Evolutionary conservation across 1,139 yeast species (phyloP).

Genomic region (Nadsonia commutata): DNA sequence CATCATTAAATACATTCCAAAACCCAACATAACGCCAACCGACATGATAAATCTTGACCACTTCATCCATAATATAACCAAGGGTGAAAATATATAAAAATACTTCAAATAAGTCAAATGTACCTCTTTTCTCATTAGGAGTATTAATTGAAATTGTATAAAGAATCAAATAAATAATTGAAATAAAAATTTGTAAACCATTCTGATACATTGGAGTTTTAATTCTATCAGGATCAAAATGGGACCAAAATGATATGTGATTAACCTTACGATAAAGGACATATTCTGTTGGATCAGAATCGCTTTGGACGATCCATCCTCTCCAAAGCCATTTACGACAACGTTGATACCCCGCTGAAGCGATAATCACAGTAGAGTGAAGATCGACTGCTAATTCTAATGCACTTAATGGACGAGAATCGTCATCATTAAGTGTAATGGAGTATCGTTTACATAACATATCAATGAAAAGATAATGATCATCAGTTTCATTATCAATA

Average conservation of each 20-base stretch:
- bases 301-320: conserved; percentile 78
- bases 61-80: conserved; percentile 55
- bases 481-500: conserved; percentile 46
- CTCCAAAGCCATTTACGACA: conserved; percentile 87
- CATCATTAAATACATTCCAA: conserved; percentile 68
- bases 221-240: conserved; percentile 70
- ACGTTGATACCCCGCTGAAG: conserved; percentile 70
- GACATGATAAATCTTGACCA: conserved; percentile 57
- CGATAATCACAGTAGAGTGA: conserved; percentile 65
- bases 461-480: conserved; percentile 54
- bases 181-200: conserved; percentile 49
- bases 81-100: conserved; percentile 51
- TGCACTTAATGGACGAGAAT: conserved; percentile 51
- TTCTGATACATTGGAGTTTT: conserved; percentile 79
- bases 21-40: conserved; percentile 62
- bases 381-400: conserved; percentile 76
- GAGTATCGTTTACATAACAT: conserved; percentile 67
- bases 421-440: conserved; percentile 48
- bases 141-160: conserved; percentile 51
- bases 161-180: conserved; percentile 46
- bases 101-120: conserved; percentile 35
- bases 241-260: conserved; percentile 41
- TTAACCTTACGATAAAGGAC: conserved; percentile 48
- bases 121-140: conserved; percentile 10
- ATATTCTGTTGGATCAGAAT: conserved; percentile 50